phyloP scores from a whole-genome alignment of 2,329 filamentous ascomycete genomes.

The Fusarium keratoplasticum region DNA sequence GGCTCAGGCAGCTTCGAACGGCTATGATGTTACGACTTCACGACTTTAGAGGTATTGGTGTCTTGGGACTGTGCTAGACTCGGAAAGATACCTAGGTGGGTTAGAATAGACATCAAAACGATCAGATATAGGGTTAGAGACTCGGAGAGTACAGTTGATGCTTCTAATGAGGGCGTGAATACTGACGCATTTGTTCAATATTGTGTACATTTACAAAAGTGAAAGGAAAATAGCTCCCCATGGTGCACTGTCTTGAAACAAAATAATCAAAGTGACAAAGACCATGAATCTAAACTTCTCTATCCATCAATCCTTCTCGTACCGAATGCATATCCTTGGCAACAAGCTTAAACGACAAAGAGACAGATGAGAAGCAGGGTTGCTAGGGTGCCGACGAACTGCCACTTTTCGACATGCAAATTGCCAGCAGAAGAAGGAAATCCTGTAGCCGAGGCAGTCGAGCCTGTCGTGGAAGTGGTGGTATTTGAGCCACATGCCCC shows the following conservation, averaged over 20 bases:
- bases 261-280: not conserved
- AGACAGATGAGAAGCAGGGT: not conserved
- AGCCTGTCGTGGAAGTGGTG: not conserved
- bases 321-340: not conserved
- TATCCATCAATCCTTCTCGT: not conserved
- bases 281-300: not conserved
- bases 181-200: not conserved
- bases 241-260: not conserved
- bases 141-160: not conserved
- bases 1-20: not conserved
- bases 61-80: not conserved
- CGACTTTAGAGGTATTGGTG: not conserved
- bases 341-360: not conserved
- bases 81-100: not conserved
- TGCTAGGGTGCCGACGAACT: not conserved
- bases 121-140: not conserved
- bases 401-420: not conserved
- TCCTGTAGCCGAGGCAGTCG: not conserved
- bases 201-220: not conserved
- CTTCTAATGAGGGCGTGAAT: not conserved
- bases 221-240: not conserved
- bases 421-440: not conserved
- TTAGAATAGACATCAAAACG: not conserved
- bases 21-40: not conserved
- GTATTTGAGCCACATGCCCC: conserved; percentile 25